Base-by-base conservation (phyloP, 2,329 filamentous ascomycete genomes). In the Tolypocladium amazonense region DNA sequence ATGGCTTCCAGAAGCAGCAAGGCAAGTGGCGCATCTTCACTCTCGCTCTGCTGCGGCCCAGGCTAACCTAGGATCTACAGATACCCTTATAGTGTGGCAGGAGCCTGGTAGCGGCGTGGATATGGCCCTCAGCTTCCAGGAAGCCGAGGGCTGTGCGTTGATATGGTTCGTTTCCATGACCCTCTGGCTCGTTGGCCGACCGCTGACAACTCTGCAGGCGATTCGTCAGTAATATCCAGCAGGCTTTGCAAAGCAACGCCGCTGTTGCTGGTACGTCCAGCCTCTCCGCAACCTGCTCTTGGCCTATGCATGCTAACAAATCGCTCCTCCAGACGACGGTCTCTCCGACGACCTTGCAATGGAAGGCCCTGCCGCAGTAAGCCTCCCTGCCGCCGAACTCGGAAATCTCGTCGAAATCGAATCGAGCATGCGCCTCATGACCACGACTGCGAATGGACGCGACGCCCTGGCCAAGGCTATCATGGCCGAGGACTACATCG, bases 1-100 rank as follows among this genome's bases (percentile, higher is more conserved):
- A 97, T 83, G 89, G 90, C 61, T 97, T 97, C 72, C 92, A 97
- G 76, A 96, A 97, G 76, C 94, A 99, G 75, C 93, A 97, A 88
- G 91, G 91, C 88, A 83, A 68, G 78, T 72, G 58, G 37, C 57
- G 39, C 62, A 37, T 50, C 57, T 35, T 45, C n/a, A 30, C 20
- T 55, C 58, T 58, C 62, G 55, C 56, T 56, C 54, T 60, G 56
- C 45, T 25, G 43, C 62, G 37, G 61, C 66, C 66, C 62, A 71
- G 60, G 55, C 60, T 69, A 64, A 66, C 63, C 61, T 15, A 63
- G 65, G 70, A 62, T 67, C 68, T 68, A 50, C 74, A 95, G 93
- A 97, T 73, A 99, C 94, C 4, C 84, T 99, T 62, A 97, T 99
- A 63, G 92, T 99, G 62, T 99, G 94, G 94, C 97, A 93, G 45